phyloP scores from a whole-genome alignment of 2,329 filamentous ascomycete genomes.

The Fusarium citri region DNA sequence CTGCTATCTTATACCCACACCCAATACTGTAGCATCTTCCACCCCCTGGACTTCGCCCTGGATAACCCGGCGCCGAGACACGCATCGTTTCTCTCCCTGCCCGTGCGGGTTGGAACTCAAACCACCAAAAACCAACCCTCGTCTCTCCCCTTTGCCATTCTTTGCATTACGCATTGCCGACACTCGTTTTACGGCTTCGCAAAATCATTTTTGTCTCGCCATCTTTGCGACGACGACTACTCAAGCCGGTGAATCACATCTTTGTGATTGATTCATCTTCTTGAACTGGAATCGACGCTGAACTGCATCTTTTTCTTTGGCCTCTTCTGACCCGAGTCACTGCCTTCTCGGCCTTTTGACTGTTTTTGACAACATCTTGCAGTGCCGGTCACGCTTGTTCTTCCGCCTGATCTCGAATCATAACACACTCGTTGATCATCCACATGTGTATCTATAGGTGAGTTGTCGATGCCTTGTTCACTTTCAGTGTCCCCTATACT shows the following conservation, averaged over 20 bases:
- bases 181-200: conserved; percentile 44
- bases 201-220: conserved; percentile 33
- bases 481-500: not conserved
- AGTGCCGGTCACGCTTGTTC: conserved; percentile 44
- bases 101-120: conserved; percentile 35
- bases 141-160: conserved; percentile 40
- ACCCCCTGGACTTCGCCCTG: conserved; percentile 33
- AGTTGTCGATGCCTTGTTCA: conserved; percentile 18
- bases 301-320: conserved; percentile 27
- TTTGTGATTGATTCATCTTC: conserved; percentile 29
- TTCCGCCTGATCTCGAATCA: conserved; percentile 15
- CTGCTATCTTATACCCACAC: conserved; percentile 33
- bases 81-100: conserved; percentile 41
- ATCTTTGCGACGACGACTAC: conserved; percentile 19
- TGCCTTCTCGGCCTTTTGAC: conserved; percentile 29
- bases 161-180: conserved; percentile 43
- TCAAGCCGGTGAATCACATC: conserved; percentile 31
- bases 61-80: conserved; percentile 47
- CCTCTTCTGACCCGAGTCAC: conserved; percentile 21
- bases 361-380: conserved; percentile 24
- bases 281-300: conserved; percentile 21
- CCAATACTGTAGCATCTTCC: conserved; percentile 9
- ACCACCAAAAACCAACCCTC: conserved; percentile 42
- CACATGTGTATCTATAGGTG: conserved; percentile 43
- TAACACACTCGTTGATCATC: conserved; percentile 23